Evolutionary conservation across 106 monocot genomes (phyloP).

Genomic region (Dioscorea alata): DNA sequence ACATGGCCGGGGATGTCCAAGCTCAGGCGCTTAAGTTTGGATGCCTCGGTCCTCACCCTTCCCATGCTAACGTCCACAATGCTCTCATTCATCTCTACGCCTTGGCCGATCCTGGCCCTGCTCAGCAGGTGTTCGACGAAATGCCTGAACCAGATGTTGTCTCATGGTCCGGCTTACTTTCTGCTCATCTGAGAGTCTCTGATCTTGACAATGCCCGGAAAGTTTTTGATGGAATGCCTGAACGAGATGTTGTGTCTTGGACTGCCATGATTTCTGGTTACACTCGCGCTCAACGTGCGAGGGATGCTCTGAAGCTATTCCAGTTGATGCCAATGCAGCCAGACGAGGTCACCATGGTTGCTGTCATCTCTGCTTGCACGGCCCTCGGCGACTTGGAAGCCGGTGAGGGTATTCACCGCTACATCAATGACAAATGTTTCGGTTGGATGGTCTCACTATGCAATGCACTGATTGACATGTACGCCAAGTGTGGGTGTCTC

Average conservation of each 20-base stretch:
- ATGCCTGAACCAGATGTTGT: constrained; percentile 35
- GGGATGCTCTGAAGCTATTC: constrained; percentile 19
- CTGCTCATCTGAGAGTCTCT: constrained; percentile 16
- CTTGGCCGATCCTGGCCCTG: background rate
- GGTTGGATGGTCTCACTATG: constrained; percentile 35
- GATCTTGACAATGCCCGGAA: constrained; percentile 17
- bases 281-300: constrained; percentile 5
- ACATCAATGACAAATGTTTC: constrained; percentile 15
- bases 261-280: constrained; percentile 25
- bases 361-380: constrained; percentile 21
- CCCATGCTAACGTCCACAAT: constrained; percentile 27
- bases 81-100: constrained; percentile 33
- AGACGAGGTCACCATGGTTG: constrained; percentile 25
- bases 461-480: constrained; percentile 42
- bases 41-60: constrained; percentile 14
- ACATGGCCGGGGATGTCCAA: constrained; percentile 11
- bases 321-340: constrained; percentile 16
- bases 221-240: constrained; percentile 24
- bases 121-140: constrained; percentile 23
- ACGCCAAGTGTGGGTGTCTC: constrained; percentile 28
- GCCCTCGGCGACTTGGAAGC: constrained; percentile 17
- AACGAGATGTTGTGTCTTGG: constrained; percentile 24
- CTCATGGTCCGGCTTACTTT: constrained; percentile 35
- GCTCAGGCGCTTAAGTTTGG: constrained; percentile 28
- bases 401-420: constrained; percentile 11